A percentile compares a stretch with the other conserved stretches of the same genome.
These are phyloP conservation scores for Pinus tabuliformis DNA, from an alignment of 75 land plant genomes.

Conservation along the genomic window DNA sequence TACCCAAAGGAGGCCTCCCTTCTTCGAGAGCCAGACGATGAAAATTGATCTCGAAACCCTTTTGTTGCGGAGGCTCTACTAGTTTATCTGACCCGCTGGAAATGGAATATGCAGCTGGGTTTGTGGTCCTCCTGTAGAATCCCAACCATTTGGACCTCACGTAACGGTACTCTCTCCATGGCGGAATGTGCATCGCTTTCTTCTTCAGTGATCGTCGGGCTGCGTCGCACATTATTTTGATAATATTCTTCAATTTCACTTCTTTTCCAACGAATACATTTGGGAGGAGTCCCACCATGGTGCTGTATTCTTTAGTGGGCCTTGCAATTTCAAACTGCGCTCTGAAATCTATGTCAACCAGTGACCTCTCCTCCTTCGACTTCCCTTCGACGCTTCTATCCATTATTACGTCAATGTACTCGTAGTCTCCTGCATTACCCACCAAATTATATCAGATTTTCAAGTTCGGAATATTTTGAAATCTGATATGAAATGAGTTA, in stretches of 20 bases:
- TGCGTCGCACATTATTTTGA: slow-evolving; percentile 28
- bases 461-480: too few species aligned
- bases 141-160: slow-evolving; percentile 49
- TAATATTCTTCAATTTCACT: slow-evolving; percentile 3
- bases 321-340: slow-evolving; percentile 22
- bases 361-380: slow-evolving; percentile 6
- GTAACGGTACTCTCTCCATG: slow-evolving; percentile 43
- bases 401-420: slow-evolving; percentile 21
- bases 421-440: slow-evolving; percentile 15
- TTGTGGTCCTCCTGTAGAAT: slow-evolving; percentile 25
- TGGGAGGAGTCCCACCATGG: slow-evolving; percentile 13
- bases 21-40: neutral
- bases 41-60: neutral
- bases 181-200: slow-evolving; percentile 35
- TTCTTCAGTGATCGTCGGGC: slow-evolving; percentile 36
- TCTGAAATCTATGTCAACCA: slow-evolving; percentile 21
- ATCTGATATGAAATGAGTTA: too few species aligned
- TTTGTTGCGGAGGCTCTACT: too few species aligned
- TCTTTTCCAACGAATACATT: slow-evolving; percentile 13
- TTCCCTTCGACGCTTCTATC: neutral
- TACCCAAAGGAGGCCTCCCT: neutral
- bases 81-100: too few species aligned
- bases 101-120: neutral
- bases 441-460: too few species aligned
- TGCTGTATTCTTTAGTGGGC: slow-evolving; percentile 13